Conservation (phyloP, 129 eudicot species). For the Ambrosia artemisiifolia region DNA sequence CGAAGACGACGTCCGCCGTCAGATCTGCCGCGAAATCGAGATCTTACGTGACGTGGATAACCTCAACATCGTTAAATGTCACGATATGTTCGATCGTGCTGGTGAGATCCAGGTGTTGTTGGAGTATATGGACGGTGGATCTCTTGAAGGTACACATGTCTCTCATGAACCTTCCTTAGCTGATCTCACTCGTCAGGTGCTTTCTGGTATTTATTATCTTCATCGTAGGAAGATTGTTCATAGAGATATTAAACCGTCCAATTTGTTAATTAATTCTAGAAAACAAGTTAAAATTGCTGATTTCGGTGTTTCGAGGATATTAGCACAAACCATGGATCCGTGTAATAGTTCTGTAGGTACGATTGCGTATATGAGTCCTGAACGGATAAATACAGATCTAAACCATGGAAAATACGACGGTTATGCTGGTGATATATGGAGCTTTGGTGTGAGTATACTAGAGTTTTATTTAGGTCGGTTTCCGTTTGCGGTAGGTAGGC, state of each 20-base stretch:
- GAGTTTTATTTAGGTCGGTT: slow-evolving; percentile 76
- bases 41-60: slow-evolving; percentile 77
- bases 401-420: slow-evolving; percentile 77
- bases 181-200: slow-evolving; percentile 57
- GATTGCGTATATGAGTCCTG: slow-evolving; percentile 94
- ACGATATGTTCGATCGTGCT: slow-evolving; percentile 67
- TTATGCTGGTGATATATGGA: slow-evolving; percentile 90
- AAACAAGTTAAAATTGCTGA: slow-evolving; percentile 73
- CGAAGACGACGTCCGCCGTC: slow-evolving; percentile 78
- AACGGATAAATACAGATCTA: slow-evolving; percentile 76
- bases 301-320: slow-evolving; percentile 62
- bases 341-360: slow-evolving; percentile 84
- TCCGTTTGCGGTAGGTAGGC: slow-evolving; percentile 67
- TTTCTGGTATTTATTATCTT: slow-evolving; percentile 62
- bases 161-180: slow-evolving; percentile 52
- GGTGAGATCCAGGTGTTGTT: slow-evolving; percentile 84
- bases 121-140: slow-evolving; percentile 75
- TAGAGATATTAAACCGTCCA: slow-evolving; percentile 84
- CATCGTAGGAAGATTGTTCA: slow-evolving; percentile 70
- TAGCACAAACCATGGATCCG: slow-evolving; percentile 76
- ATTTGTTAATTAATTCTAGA: slow-evolving; percentile 48
- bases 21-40: slow-evolving; percentile 89
- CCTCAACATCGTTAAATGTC: slow-evolving; percentile 70
- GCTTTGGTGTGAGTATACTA: slow-evolving; percentile 76
- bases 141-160: slow-evolving; percentile 62